Evolutionary conservation across 2,329 filamentous ascomycete species (phyloP).

Genomic region (Nigrograna mackinnonii): DNA sequence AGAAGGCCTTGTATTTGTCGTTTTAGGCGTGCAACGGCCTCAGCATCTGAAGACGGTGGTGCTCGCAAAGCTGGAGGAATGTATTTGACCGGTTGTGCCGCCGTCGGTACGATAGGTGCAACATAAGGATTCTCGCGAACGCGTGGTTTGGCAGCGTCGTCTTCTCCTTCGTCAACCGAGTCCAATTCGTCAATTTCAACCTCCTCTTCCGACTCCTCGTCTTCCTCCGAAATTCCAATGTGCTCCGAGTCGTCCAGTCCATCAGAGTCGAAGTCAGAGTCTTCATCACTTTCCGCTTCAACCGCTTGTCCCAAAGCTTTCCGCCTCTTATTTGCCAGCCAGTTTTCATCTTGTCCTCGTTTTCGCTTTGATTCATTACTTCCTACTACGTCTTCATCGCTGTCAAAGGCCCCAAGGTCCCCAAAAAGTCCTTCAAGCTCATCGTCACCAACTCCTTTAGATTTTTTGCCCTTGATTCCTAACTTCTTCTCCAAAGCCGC

Average conservation of each 20-base stretch:
- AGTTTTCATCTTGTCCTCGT: slow-evolving; percentile 61
- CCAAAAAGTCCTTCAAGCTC: slow-evolving; percentile 79
- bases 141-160: slow-evolving; percentile 37
- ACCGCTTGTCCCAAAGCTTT: slow-evolving; percentile 47
- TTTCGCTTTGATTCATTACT: slow-evolving; percentile 58
- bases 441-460: slow-evolving; percentile 75
- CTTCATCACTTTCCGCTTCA: slow-evolving; percentile 29
- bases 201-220: slow-evolving; percentile 20
- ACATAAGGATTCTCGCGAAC: slow-evolving; percentile 86
- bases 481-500: slow-evolving; percentile 84
- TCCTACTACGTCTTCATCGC: slow-evolving; percentile 51
- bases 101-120: slow-evolving; percentile 62
- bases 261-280: slow-evolving; percentile 12
- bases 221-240: slow-evolving; percentile 16
- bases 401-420: slow-evolving; percentile 54
- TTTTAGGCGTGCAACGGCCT: slow-evolving; percentile 69
- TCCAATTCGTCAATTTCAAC: slow-evolving; percentile 15
- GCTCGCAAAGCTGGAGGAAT: slow-evolving; percentile 83
- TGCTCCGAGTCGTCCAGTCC: slow-evolving; percentile 24
- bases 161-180: slow-evolving; percentile 38
- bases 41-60: slow-evolving; percentile 64
- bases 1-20: slow-evolving; percentile 85
- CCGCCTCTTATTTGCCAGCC: slow-evolving; percentile 61
- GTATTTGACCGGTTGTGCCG: slow-evolving; percentile 68
- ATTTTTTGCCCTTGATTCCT: slow-evolving; percentile 75